These are phyloP conservation scores for Hortiboletus flavorubellus DNA, from an alignment of 768 basidiomycete genomes.

Conservation along the genomic window DNA sequence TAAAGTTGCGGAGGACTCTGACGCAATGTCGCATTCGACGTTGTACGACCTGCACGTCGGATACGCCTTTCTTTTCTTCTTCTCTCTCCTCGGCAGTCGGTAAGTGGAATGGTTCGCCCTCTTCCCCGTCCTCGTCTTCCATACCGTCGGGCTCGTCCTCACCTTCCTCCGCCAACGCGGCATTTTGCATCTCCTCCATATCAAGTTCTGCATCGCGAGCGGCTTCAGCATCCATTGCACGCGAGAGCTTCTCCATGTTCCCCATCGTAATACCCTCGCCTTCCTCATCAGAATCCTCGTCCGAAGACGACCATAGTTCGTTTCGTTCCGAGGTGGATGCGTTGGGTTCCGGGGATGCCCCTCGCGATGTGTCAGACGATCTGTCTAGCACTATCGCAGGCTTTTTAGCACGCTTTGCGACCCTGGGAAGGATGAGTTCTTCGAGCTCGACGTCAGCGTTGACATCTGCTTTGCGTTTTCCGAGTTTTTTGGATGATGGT, in stretches of 20 bases:
- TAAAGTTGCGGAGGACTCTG: conserved; percentile 70
- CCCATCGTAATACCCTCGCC: conserved; percentile 64
- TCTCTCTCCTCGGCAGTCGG: conserved; percentile 72
- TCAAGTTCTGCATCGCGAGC: conserved; percentile 69
- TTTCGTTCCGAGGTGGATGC: conserved; percentile 14
- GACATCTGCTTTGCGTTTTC: conserved; percentile 69
- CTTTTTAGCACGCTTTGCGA: conserved; percentile 35
- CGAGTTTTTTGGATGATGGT: conserved; percentile 52
- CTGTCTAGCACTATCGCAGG: conserved; percentile 16
- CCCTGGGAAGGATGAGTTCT: conserved; percentile 28
- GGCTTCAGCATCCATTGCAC: conserved; percentile 67
- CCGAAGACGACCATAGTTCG: conserved; percentile 38
- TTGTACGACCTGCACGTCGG: conserved; percentile 74
- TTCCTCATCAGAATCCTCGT: conserved; percentile 43
- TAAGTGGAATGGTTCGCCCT: conserved; percentile 50
- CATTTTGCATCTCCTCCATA: conserved; percentile 59
- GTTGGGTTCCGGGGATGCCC: conserved; percentile 45
- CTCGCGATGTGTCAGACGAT: conserved; percentile 34
- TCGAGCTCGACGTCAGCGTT: conserved; percentile 29
- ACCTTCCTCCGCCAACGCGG: conserved; percentile 45
- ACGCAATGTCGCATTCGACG: conserved; percentile 77
- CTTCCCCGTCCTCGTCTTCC: conserved; percentile 37
- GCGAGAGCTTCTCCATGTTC: conserved; percentile 81
- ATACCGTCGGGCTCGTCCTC: conserved; percentile 43
- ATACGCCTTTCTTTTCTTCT: conserved; percentile 63